A percentile compares a stretch with the other conserved stretches of the same genome.
These are phyloP conservation scores for Corchorus olitorius DNA, from an alignment of 345 rosid species.

Conservation along the genomic window DNA sequence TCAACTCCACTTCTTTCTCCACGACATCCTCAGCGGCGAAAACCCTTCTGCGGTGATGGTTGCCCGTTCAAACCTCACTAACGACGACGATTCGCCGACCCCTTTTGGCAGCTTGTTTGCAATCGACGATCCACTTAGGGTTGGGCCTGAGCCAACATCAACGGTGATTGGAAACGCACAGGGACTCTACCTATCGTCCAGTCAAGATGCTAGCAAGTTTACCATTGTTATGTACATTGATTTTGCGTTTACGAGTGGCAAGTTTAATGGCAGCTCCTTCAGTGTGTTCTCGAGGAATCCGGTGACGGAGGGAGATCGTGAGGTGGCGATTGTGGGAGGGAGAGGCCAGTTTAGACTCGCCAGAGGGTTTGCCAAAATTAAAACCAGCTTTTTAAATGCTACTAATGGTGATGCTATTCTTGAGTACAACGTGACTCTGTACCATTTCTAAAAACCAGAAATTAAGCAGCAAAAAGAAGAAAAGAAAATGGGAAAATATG, in stretches of 20 bases:
- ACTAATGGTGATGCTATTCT: slow-evolving; percentile 43
- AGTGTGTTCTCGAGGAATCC: slow-evolving; percentile 52
- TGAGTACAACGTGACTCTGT: slow-evolving; percentile 37
- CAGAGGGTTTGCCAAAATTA: slow-evolving; percentile 39
- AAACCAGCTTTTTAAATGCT: slow-evolving; percentile 27
- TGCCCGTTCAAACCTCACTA: slow-evolving; percentile 30
- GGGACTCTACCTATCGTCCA: slow-evolving; percentile 40
- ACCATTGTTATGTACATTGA: slow-evolving; percentile 40
- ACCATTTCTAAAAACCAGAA: slow-evolving; percentile 14
- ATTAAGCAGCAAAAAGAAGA: neutral
- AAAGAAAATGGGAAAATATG: too few relatives aligned
- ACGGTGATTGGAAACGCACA: slow-evolving; percentile 42
- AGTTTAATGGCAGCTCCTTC: slow-evolving; percentile 48
- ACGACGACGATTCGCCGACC: neutral
- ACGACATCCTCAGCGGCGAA: slow-evolving; percentile 35
- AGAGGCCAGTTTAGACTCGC: slow-evolving; percentile 50
- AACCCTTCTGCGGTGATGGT: slow-evolving; percentile 38
- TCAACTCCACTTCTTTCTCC: slow-evolving; percentile 36
- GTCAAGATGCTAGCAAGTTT: slow-evolving; percentile 22
- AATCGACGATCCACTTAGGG: slow-evolving; percentile 46
- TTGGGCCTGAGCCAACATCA: slow-evolving; percentile 38
- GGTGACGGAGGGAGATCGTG: slow-evolving; percentile 33
- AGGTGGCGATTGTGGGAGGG: slow-evolving; percentile 56
- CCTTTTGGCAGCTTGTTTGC: slow-evolving; percentile 44
- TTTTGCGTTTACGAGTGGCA: slow-evolving; percentile 41